These are phyloP conservation scores for Ustilago loliicola DNA, from an alignment of 1,284 basidiomycete genomes.

Conservation along the genomic window DNA sequence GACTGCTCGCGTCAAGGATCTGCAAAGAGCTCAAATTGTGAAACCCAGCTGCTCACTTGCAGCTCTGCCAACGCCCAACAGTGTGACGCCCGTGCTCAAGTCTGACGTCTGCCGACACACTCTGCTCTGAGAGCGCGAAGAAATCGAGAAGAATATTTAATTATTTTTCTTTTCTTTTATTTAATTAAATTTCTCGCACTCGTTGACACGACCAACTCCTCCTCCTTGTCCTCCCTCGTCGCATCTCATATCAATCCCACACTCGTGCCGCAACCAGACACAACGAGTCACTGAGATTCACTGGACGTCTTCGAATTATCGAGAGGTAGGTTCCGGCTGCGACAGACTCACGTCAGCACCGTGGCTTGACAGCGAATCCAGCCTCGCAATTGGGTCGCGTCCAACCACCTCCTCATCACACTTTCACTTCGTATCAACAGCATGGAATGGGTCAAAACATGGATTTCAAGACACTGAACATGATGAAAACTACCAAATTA, in stretches of 20 bases:
- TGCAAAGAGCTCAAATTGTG: conserved; percentile 1
- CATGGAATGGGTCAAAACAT: neutral
- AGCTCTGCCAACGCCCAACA: neutral
- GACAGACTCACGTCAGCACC: neutral
- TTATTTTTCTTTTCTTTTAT: neutral
- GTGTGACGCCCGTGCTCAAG: neutral
- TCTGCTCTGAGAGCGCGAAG: too few species aligned
- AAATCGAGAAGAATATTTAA: neutral
- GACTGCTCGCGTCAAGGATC: conserved; percentile 1
- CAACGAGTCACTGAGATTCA: neutral
- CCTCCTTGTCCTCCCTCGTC: conserved; percentile 3
- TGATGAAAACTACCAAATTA: conserved; percentile 18
- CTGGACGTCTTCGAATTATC: neutral
- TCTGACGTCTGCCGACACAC: neutral
- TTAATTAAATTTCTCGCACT: conserved; percentile 8
- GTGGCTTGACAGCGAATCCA: neutral
- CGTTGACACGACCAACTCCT: conserved; percentile 9
- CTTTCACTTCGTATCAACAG: neutral
- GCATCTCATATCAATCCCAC: neutral
- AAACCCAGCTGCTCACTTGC: neutral
- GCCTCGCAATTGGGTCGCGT: neutral
- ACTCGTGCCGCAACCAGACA: neutral
- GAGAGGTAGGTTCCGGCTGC: neutral
- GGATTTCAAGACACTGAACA: neutral
- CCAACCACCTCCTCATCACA: neutral